Base-by-base conservation (phyloP, 257 asterid genomes). In the Ilex asprella region DNA sequence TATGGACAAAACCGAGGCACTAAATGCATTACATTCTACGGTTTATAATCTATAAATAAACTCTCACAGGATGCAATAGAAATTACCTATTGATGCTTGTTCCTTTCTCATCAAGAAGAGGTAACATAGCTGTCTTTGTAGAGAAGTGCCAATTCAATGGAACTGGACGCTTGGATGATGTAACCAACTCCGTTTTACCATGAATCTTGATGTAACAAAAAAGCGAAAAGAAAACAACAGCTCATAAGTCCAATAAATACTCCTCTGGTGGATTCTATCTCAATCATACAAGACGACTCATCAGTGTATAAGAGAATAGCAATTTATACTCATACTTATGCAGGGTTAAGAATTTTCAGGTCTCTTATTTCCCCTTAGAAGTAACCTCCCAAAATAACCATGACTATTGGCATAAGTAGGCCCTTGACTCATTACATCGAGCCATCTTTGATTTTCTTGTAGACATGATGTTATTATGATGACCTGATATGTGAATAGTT, bases 81-180 rank as follows among this genome's bases (percentile, higher is more conserved):
- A n/a, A 56, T 79, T 78, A 89, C 99, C 96, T 83, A 75, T 86
- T 92, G 85, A 93, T 89, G 81, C 74, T 81, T 31, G 91, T 87
- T 85, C 99, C 99, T 79, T 85, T 93, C 76, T 93, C 86, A 68
- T 93, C 73, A 66, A 93, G 95, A 75, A 93, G 99, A 13, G 94
- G 96, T 64, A 82, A 70, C 66, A 89, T 56, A 79, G 86, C 75
- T 68, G 91, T 71, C 86, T 85, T 93, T 56, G 95, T 81, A 14
- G 97, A 87, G 71, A 93, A 93, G 71, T 87, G 90, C 99, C 99
- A 87, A 56, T 85, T 93, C 84, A 93, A 76, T 10, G 99, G 96
- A 75, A 93, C 97, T 54, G 99, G 97, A 60, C 99, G 99, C 79
- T 82, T 93, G 61, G 91, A 74, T 70, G 97, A 85, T 46, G 91